Percentiles rank a stretch among this genome's conserved stretches.
phyloP scores from a whole-genome alignment of 176 grass and related monocot genomes.

The Stipa capillata region DNA sequence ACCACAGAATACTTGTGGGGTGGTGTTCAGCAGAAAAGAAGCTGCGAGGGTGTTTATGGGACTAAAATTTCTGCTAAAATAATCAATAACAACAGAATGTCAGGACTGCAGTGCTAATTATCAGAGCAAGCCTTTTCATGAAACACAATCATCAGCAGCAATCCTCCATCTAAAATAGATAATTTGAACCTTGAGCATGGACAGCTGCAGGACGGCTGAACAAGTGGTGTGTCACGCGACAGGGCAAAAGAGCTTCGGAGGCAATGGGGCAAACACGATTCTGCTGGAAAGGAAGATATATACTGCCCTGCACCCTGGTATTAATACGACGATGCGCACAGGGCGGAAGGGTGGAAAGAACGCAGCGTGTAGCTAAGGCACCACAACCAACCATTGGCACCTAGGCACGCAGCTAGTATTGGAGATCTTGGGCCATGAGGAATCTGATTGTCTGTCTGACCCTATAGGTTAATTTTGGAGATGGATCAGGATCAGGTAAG shows the following conservation, averaged over 20 bases:
- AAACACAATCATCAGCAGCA: background rate
- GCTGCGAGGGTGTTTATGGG: background rate
- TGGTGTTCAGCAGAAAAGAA: background rate
- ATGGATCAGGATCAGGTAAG: constrained; percentile 7
- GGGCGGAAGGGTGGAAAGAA: background rate
- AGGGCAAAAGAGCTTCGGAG: background rate
- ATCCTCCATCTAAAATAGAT: background rate
- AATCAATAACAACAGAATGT: background rate
- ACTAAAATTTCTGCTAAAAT: background rate
- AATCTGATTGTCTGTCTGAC: background rate
- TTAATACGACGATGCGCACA: background rate
- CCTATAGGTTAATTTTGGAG: constrained; percentile 3
- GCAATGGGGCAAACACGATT: background rate
- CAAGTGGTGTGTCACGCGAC: background rate
- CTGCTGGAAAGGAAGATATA: background rate
- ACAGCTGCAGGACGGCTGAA: too few relatives aligned
- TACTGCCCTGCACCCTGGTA: background rate
- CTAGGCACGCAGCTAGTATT: background rate
- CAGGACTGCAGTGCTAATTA: background rate
- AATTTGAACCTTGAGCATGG: constrained; percentile 15
- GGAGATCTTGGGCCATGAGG: background rate
- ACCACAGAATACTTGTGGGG: background rate
- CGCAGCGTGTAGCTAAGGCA: background rate
- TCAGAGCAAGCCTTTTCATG: background rate
- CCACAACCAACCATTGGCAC: constrained; percentile 21